Evolutionary conservation across 2,329 filamentous ascomycete genomes (phyloP), one percentile per base, ranked within the genome.

Genomic region (Zasmidium angulare): DNA sequence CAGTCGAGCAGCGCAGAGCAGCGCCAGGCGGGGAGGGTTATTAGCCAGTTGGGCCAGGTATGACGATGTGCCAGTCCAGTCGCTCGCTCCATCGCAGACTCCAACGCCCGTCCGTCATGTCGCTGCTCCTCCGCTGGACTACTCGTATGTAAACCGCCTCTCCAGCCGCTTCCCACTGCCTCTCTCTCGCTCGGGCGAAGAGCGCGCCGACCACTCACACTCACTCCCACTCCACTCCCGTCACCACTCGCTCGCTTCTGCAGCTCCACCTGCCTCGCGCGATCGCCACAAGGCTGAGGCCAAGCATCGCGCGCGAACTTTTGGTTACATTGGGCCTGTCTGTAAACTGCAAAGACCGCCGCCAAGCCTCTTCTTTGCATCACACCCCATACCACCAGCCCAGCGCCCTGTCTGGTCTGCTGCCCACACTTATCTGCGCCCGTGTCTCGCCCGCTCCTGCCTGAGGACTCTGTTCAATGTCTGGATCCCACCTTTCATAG

Each of bases 281-380:
- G 36, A 53, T 20, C 40, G 40, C 51, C 51, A 53, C 51, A 53
- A 53, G 51, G 51, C 51, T 53, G 51, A 20, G 40, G 51, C 31
- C 51, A 53, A 53, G 51, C 51, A 36, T 46, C 36, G 31, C 43
- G 19, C 51, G 11, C 36, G n/a, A 46, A 46, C 31, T 22, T 53
- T 20, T 46, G 36, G 51, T 53, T 23, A 40, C 51, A 53, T 53
- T 46, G 31, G 31, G 20, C 4, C 31, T 21, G 19, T 46, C 43
- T 11, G 4, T 11, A n/a, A 40, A 53, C 51, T 53, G 40, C 19
- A 52, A n/a, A 14, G 36, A 36, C 36, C 26, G 50, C 24, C 50
- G 6, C 26, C 50, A 52, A 53, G 51, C 23, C 20, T 24, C 51
- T 21, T 53, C 36, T 46, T 43, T 43, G n/a, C 36, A 43, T 43